Evolutionary conservation across 139 green algal species (phyloP).

Genomic region (Chlamydomonas schloesseri): DNA sequence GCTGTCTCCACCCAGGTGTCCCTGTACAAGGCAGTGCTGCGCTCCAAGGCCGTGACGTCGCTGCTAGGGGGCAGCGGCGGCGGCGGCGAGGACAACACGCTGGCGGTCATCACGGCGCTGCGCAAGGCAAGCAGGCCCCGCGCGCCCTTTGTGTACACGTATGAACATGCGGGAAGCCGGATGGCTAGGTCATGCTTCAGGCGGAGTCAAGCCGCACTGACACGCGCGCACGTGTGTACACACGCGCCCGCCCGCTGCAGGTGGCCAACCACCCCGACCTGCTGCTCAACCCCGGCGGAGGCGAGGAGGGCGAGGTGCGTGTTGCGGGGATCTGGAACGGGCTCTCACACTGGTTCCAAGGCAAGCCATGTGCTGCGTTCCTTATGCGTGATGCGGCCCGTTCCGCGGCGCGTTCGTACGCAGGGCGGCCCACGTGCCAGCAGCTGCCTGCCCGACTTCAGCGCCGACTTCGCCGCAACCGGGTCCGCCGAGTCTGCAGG

Average conservation of each 20-base stretch:
- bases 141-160: too few relatives aligned
- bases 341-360: too few relatives aligned
- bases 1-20: too few relatives aligned
- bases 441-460: constrained; percentile 20
- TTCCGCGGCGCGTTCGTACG: too few relatives aligned
- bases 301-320: constrained; percentile 1
- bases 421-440: background rate
- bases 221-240: too few relatives aligned
- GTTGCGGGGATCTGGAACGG: too few relatives aligned
- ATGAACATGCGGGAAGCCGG: too few relatives aligned
- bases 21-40: constrained; percentile 70
- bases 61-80: constrained; percentile 34
- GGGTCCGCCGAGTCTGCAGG: constrained; percentile 6
- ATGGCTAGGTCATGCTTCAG: too few relatives aligned
- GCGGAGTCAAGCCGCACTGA: too few relatives aligned
- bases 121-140: constrained; percentile 70
- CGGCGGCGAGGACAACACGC: constrained; percentile 53
- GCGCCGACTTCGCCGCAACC: background rate
- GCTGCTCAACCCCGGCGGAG: constrained; percentile 41
- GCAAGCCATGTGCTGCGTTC: too few relatives aligned
- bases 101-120: constrained; percentile 74
- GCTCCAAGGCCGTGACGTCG: constrained; percentile 39
- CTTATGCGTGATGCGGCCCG: too few relatives aligned
- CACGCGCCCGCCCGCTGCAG: background rate
- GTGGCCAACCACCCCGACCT: constrained; percentile 73